phyloP scores from a whole-genome alignment of 495 filamentous ascomycete genomes.

The Xylaria flabelliformis region DNA sequence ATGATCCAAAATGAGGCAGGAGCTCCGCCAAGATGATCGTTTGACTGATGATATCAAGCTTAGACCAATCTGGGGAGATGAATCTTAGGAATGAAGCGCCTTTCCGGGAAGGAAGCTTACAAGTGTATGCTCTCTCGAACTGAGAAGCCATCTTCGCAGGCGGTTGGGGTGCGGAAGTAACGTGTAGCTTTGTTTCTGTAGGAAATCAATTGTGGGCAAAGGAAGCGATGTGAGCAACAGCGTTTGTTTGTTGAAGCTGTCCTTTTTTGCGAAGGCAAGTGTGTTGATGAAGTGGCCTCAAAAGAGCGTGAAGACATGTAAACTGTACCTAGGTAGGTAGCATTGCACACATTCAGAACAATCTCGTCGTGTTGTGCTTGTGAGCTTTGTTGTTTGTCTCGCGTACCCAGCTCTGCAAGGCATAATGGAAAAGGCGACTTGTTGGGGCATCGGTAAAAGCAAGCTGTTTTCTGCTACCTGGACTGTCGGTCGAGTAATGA shows the following conservation, averaged over 20 bases:
- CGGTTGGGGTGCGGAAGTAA: neutral
- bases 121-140: slow-evolving; percentile 6
- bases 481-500: neutral
- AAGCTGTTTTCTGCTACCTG: neutral
- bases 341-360: neutral
- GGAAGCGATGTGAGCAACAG: neutral
- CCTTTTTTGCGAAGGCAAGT: neutral
- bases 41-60: slow-evolving; percentile 18
- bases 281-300: neutral
- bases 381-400: slow-evolving; percentile 7
- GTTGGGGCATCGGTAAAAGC: neutral
- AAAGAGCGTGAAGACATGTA: neutral
- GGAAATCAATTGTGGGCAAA: neutral
- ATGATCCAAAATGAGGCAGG: slow-evolving; percentile 9
- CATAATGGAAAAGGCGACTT: neutral
- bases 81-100: neutral
- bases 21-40: slow-evolving; percentile 16
- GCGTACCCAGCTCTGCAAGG: neutral
- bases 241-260: too few relatives aligned
- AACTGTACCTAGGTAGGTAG: neutral
- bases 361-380: neutral
- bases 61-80: slow-evolving; percentile 13
- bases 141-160: slow-evolving; percentile 1
- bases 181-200: neutral
- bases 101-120: slow-evolving; percentile 3